phyloP scores from a whole-genome alignment of 805 yeast genomes.

The Candida ulmi region DNA sequence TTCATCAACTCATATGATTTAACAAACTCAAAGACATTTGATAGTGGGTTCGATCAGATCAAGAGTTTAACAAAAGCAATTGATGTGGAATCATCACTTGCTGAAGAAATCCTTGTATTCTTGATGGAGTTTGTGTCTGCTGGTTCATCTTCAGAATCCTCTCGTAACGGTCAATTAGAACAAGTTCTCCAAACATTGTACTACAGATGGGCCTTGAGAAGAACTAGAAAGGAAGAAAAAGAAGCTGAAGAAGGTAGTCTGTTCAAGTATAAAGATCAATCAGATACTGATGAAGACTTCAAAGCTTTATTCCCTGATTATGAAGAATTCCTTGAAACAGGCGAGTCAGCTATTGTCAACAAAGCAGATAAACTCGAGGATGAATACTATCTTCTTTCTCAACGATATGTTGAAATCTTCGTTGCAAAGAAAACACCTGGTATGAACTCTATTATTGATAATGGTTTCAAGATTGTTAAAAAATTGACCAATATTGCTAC shows the following conservation, averaged over 20 bases:
- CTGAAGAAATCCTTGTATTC: constrained; percentile 47
- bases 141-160: constrained; percentile 4
- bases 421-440: constrained; percentile 11
- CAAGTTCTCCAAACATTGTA: constrained; percentile 56
- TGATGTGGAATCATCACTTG: constrained; percentile 37
- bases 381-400: constrained; percentile 42
- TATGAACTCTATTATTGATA: constrained; percentile 28
- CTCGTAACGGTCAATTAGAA: constrained; percentile 26
- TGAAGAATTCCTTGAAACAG: constrained; percentile 52
- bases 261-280: constrained; percentile 59
- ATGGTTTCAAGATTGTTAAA: constrained; percentile 35
- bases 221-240: constrained; percentile 59
- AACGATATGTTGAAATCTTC: constrained; percentile 41
- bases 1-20: constrained; percentile 38
- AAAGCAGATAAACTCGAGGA: constrained; percentile 35
- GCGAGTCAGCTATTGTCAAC: constrained; percentile 18
- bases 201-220: constrained; percentile 76
- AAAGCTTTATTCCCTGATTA: constrained; percentile 80
- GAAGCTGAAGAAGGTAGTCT: constrained; percentile 55
- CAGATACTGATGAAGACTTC: constrained; percentile 78
- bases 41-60: constrained; percentile 28
- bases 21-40: constrained; percentile 25
- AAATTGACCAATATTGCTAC: constrained; percentile 22
- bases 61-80: constrained; percentile 33
- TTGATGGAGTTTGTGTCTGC: constrained; percentile 33